Base-by-base conservation (phyloP, 2,329 filamentous ascomycete species). In the Cladosporium sp. region DNA sequence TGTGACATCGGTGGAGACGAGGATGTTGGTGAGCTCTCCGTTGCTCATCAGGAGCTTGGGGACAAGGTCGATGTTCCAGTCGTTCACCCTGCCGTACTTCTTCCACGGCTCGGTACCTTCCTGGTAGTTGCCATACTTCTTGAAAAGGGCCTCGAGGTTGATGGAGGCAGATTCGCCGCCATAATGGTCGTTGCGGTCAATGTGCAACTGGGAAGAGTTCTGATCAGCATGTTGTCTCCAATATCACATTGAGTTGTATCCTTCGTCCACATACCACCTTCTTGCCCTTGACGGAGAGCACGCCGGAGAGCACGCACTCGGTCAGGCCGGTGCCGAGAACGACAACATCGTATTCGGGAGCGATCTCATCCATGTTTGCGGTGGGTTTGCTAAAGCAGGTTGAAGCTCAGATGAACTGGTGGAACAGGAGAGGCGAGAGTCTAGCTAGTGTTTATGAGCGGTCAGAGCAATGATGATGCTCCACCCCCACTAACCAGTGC, bases 11-110 rank as follows among this genome's bases (percentile, higher is more conserved):
- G 94, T 98, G 61, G 93, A 97, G 69, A 97, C 93, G 77, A 99
- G 89, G 76, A 99, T 97, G 82, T 98, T 98, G 79, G 94, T 98
- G 78, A 99, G 85, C 83, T 99, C 94, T 80, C 95, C 95, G 69
- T 96, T 97, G 67, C 94, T 93, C 93, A 99, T 98, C 80, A 99
- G 88, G 76, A 99, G 89, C 86, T 99, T 99, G 72, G 95, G 94
- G 58, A 99, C 93, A 68, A 99, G 87, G 78, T 99, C 96, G 80
- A 99, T 96, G 85, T 97, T 98, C 95, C 95, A 99, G 86, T 98
- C 94, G 82, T 97, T 97, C 78, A 89, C 85, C 67, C 95, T 91
- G 74, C 94, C 94, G 80, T 97, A 98, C 81, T 97, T 93, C 85
- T 96, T 94, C 95, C 95, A 98, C 71, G 94, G 93, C 84, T 97